Base-by-base conservation (phyloP, 495 filamentous ascomycete species). In the Podospora fimiseda region DNA sequence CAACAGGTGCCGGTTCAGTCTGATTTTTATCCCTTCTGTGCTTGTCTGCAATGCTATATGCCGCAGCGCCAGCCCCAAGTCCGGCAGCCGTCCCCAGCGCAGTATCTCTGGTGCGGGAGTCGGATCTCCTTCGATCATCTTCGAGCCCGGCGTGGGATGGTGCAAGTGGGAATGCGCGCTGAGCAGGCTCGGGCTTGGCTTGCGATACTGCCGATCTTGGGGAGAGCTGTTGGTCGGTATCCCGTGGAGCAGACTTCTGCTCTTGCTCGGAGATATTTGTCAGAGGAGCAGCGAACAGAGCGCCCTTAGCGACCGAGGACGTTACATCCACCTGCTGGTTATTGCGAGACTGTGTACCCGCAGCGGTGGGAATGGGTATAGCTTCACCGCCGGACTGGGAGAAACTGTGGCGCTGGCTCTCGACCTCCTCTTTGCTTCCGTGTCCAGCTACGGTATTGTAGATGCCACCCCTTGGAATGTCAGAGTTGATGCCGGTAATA, bases 371-470 rank as follows among this genome's bases (percentile, higher is more conserved):
- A 33, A 33, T 11, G 5, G 27, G 27, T 11, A 11, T 33, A 11
- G 11, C 5, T 6, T 33, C 11, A 6, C 11, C 6, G 11, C 27
- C 27, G 6, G 27, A 33, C 27, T 33, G 27, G 0, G 53, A 48
- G 2, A 41, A 47, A 22, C 40, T 48, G 16, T 55, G 63, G 18
- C 51, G 56, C 9, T 19, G 33, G 38, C 52, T 51, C 27, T 72
- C 63, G 8, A 54, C 55, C 11, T 62, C 55, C 11, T 62, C 60
- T 2, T 52, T 36, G 51, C 62, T 65, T 3, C 63, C 63, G 22
- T 61, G 60, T 11, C 63, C 63, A 14, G 54, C 38, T 1, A 65
- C 58, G 9, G 52, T 50, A 24, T 67, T 67, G 55, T 67, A 62
- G 1, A 67, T 48, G 20, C 64, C 61, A 42, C 54, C 57, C 24